phyloP scores from a whole-genome alignment of 2,329 filamentous ascomycete species.

The Dothistroma septosporum region DNA sequence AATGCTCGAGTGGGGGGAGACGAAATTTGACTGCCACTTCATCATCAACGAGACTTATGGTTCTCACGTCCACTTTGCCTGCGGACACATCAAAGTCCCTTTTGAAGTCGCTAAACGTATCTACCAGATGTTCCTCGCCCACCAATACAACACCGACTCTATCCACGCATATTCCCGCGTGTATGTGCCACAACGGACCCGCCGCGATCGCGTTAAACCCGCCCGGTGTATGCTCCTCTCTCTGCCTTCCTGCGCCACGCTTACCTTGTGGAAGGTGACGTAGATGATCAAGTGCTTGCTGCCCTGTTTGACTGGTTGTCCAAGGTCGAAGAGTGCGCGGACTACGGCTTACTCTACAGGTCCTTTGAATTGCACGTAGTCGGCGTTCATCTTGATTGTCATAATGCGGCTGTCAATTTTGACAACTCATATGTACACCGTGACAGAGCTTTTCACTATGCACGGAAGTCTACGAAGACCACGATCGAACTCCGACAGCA shows the following conservation, averaged over 20 bases:
- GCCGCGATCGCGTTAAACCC: neutral
- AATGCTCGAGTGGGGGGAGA: slow-evolving; percentile 5
- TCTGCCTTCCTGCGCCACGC: neutral
- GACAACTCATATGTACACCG: slow-evolving; percentile 16
- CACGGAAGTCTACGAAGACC: neutral
- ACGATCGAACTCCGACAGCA: slow-evolving; percentile 36
- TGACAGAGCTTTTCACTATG: neutral
- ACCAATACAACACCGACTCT: slow-evolving; percentile 17
- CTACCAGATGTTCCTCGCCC: slow-evolving; percentile 18
- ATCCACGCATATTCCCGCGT: slow-evolving; percentile 16
- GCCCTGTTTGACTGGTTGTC: neutral
- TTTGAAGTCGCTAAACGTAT: slow-evolving; percentile 18
- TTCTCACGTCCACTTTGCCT: slow-evolving; percentile 24
- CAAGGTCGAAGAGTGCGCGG: neutral
- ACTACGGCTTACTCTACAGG: neutral
- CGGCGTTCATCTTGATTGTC: neutral
- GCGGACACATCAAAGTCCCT: slow-evolving; percentile 4
- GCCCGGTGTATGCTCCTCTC: neutral
- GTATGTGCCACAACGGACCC: neutral
- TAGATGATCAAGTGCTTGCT: neutral
- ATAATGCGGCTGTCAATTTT: slow-evolving; percentile 17
- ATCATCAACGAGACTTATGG: slow-evolving; percentile 19
- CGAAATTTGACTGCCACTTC: slow-evolving; percentile 10
- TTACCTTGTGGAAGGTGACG: neutral
- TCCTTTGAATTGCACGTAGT: neutral